phyloP scores from a whole-genome alignment of 495 filamentous ascomycete genomes.

The Daldinia vernicosa region DNA sequence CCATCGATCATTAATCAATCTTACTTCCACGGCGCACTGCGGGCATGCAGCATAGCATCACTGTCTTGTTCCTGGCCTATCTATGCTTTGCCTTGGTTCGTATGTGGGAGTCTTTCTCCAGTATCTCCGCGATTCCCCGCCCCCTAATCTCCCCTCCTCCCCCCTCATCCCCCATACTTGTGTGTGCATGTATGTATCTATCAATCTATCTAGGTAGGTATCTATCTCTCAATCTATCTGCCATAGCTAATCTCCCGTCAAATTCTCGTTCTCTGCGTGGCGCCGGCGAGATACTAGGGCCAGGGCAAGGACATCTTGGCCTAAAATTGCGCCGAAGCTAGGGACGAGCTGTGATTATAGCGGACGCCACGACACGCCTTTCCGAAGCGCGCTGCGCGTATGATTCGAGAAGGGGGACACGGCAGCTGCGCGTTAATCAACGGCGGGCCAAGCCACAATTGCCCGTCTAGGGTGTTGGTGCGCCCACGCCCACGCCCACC shows the following conservation, averaged over 20 bases:
- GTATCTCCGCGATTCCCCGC: slow-evolving; percentile 3
- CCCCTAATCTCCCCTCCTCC: neutral
- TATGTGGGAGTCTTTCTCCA: neutral
- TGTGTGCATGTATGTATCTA: neutral
- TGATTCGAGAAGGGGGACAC: slow-evolving; percentile 12
- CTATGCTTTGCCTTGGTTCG: too few relatives aligned
- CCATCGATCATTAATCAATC: neutral
- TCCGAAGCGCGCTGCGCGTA: slow-evolving; percentile 15
- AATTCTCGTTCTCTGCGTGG: neutral
- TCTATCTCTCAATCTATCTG: neutral
- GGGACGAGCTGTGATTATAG: neutral
- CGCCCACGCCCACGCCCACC: neutral
- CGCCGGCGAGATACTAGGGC: neutral
- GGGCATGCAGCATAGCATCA: too few relatives aligned
- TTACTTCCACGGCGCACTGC: neutral
- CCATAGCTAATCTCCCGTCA: neutral
- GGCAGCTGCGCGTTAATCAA: slow-evolving; percentile 10
- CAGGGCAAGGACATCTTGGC: neutral
- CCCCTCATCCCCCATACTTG: neutral
- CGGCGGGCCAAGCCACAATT: slow-evolving; percentile 17
- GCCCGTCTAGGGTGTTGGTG: neutral
- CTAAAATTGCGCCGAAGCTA: neutral
- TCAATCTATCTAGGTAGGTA: neutral
- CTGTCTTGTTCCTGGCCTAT: too few relatives aligned
- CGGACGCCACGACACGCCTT: neutral